These are phyloP conservation scores for Calonectria leucothoes DNA, from an alignment of 2,329 filamentous ascomycete genomes.

Conservation along the genomic window DNA sequence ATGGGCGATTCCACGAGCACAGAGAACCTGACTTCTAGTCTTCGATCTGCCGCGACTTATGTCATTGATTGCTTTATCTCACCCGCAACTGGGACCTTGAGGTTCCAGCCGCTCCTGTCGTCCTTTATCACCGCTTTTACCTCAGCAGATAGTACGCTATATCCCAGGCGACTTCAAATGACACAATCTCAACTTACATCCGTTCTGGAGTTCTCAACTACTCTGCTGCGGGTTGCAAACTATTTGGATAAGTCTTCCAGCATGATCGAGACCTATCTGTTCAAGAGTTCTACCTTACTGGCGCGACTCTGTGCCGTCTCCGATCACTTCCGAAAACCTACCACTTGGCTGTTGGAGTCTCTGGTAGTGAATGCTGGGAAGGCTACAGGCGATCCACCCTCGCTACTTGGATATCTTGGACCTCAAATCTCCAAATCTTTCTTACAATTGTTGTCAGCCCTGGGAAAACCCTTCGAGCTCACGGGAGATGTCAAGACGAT, in stretches of 20 bases:
- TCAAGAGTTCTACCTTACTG: constrained; percentile 82
- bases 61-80: constrained; percentile 82
- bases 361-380: constrained; percentile 78
- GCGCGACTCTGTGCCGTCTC: constrained; percentile 80
- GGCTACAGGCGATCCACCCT: constrained; percentile 82
- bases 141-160: constrained; percentile 71
- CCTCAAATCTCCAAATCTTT: constrained; percentile 87
- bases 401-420: constrained; percentile 90
- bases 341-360: constrained; percentile 77
- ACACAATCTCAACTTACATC: constrained; percentile 73
- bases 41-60: constrained; percentile 80
- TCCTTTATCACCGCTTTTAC: constrained; percentile 66
- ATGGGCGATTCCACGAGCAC: constrained; percentile 70
- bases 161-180: constrained; percentile 64
- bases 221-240: constrained; percentile 76
- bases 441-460: constrained; percentile 78
- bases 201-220: constrained; percentile 74
- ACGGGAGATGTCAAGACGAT: constrained; percentile 73
- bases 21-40: constrained; percentile 65
- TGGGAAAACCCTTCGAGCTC: constrained; percentile 81
- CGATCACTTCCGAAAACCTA: constrained; percentile 72
- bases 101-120: constrained; percentile 81
- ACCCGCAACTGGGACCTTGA: constrained; percentile 74
- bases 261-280: constrained; percentile 80
- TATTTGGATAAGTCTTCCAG: constrained; percentile 72